phyloP scores from a whole-genome alignment of 306 rosid genomes.

The Astragalus membranaceus region DNA sequence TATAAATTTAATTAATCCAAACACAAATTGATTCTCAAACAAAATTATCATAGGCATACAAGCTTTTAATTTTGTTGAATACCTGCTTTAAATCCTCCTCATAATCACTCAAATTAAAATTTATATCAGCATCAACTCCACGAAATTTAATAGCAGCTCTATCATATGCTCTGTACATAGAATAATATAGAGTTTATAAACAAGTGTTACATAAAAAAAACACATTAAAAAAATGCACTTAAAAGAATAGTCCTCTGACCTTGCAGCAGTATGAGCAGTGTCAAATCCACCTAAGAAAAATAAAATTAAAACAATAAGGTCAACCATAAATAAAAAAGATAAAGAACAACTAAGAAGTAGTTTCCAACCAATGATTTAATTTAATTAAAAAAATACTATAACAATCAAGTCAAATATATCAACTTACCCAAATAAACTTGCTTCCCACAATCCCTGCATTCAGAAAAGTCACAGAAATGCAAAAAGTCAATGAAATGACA shows the following conservation, averaged over 20 bases:
- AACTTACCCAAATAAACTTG: slow-evolving; percentile 75
- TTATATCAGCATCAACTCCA: slow-evolving; percentile 74
- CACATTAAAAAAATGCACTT: neutral
- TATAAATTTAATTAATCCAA: neutral
- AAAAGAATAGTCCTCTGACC: slow-evolving; percentile 28
- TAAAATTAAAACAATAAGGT: neutral
- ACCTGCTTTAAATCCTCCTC: slow-evolving; percentile 75
- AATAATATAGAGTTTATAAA: slow-evolving; percentile 2
- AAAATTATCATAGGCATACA: no score
- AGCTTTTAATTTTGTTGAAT: neutral
- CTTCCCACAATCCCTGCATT: slow-evolving; percentile 77
- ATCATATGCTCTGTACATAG: slow-evolving; percentile 58
- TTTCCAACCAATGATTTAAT: neutral
- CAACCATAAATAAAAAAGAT: neutral
- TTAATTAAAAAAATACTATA: neutral
- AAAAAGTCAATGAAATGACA: neutral
- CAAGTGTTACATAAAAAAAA: neutral
- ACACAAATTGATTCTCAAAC: neutral
- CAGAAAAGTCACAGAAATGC: neutral
- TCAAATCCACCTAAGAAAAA: slow-evolving; percentile 64
- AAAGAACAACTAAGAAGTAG: neutral
- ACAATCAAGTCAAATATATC: neutral
- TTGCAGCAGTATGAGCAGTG: slow-evolving; percentile 72
- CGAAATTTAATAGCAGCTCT: slow-evolving; percentile 83
- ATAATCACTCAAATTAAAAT: slow-evolving; percentile 60